These are phyloP conservation scores for Hepatocystis sp. DNA, from an alignment of 169 alveolate species.

Conservation along the genomic window DNA sequence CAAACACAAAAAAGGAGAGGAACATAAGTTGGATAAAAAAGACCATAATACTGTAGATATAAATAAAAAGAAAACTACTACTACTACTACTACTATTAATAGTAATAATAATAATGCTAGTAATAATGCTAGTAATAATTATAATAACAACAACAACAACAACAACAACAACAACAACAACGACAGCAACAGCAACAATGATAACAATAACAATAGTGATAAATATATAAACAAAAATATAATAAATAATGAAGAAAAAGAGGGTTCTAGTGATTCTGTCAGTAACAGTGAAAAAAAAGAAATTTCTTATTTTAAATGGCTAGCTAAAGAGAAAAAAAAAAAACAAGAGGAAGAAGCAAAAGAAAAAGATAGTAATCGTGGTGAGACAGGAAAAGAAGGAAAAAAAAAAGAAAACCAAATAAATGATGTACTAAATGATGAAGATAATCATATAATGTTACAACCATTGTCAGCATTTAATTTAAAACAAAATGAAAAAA, in stretches of 20 bases:
- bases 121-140: too few relatives aligned
- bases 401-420: neutral
- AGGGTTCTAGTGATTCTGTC: neutral
- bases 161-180: too few relatives aligned
- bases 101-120: too few relatives aligned
- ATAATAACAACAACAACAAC: too few relatives aligned
- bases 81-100: too few relatives aligned
- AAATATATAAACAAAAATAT: too few relatives aligned
- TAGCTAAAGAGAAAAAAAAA: constrained; percentile 46
- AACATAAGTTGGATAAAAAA: too few relatives aligned
- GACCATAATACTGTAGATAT: too few relatives aligned
- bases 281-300: constrained; percentile 43
- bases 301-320: constrained; percentile 63
- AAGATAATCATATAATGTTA: constrained; percentile 9
- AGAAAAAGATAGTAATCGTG: constrained; percentile 1
- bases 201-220: too few relatives aligned
- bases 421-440: constrained; percentile 14
- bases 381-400: neutral
- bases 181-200: too few relatives aligned
- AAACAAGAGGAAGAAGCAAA: neutral
- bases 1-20: too few relatives aligned
- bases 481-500: constrained; percentile 47
- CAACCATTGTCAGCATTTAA: constrained; percentile 61
- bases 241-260: neutral
- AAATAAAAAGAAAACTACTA: too few relatives aligned